Evolutionary conservation across 805 yeast genomes (phyloP), one percentile per base, ranked within the genome.

Genomic region (Hanseniaspora occidentalis): DNA sequence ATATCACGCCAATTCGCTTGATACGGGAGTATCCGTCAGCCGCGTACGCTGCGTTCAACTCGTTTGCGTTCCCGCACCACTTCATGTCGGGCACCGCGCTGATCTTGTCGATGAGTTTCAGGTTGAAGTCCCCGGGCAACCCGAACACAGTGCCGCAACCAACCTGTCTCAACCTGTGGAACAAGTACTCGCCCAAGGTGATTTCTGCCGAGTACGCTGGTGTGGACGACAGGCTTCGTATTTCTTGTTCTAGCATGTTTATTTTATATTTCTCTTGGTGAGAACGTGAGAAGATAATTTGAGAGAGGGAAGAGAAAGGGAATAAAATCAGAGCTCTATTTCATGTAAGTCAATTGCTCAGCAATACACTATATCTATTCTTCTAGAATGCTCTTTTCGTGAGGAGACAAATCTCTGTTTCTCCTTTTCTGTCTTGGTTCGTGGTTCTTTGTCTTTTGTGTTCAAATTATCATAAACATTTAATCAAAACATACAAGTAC

Each of bases 31-130:
- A 88, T 6, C 95, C 96, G 56, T 86, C 95, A 8, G 88, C 86
- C 9, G 94, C 82, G 59, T 86, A 86, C 3, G 94, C 88, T 2
- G 94, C 83, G 51, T 86, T 88, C 50, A 88, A 70, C 62, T 86
- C 96, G 54, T 88, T 88, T 57, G 95, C 82, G 48, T 76, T 73
- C 22, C 94, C 94, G 34, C 83, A 71, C 84, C 94, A 85, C 43
- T 74, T 60, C 46, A 80, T 53, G 13, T 60, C 62, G 29, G 67
- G 60, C 29, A 61, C 67, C 3, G 69, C 54, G 50, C 78, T 74
- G 39, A 81, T 55, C 55, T 78, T 77, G 53, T 83, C 94, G 45
- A 83, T 60, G 24, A 83, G 62, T 6, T 71, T 69, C 46, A 78
- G 60, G 52, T 77, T 79, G 62, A 76, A 79, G 48, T 79, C 86